Evolutionary conservation across 495 filamentous ascomycete species (phyloP).

Genomic region (Aspergillus affinis): DNA sequence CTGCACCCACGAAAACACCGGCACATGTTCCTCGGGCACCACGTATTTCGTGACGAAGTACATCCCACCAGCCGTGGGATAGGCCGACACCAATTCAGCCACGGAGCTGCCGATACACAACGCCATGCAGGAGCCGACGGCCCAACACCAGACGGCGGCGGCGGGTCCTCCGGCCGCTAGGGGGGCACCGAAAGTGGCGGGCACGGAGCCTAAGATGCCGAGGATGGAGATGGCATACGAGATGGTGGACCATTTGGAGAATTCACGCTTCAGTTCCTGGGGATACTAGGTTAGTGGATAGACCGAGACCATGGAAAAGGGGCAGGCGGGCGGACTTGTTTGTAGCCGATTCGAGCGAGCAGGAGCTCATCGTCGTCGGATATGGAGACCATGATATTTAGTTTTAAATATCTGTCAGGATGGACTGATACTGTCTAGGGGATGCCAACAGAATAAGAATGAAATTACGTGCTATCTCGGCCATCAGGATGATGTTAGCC

Average conservation of each 20-base stretch:
- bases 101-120: slow-evolving; percentile 67
- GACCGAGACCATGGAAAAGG: neutral
- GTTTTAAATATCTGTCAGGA: neutral
- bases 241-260: slow-evolving; percentile 72
- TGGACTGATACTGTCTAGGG: neutral
- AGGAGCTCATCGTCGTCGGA: slow-evolving; percentile 65
- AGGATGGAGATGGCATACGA: slow-evolving; percentile 75
- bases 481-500: neutral
- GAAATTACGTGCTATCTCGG: no score
- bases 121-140: slow-evolving; percentile 66
- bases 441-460: neutral
- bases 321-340: slow-evolving; percentile 50
- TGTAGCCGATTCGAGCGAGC: slow-evolving; percentile 67
- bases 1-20: slow-evolving; percentile 60
- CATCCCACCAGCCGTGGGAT: slow-evolving; percentile 64
- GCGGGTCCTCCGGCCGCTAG: slow-evolving; percentile 67
- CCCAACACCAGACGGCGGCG: slow-evolving; percentile 72
- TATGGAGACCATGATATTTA: slow-evolving; percentile 44
- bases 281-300: slow-evolving; percentile 1
- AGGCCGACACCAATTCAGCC: slow-evolving; percentile 61
- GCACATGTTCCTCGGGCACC: slow-evolving; percentile 55
- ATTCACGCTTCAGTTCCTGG: slow-evolving; percentile 63
- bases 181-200: slow-evolving; percentile 65
- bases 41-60: slow-evolving; percentile 65
- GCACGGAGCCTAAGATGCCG: slow-evolving; percentile 67